Base-by-base conservation (phyloP, 768 basidiomycete genomes). In the Russula ochroleuca region DNA sequence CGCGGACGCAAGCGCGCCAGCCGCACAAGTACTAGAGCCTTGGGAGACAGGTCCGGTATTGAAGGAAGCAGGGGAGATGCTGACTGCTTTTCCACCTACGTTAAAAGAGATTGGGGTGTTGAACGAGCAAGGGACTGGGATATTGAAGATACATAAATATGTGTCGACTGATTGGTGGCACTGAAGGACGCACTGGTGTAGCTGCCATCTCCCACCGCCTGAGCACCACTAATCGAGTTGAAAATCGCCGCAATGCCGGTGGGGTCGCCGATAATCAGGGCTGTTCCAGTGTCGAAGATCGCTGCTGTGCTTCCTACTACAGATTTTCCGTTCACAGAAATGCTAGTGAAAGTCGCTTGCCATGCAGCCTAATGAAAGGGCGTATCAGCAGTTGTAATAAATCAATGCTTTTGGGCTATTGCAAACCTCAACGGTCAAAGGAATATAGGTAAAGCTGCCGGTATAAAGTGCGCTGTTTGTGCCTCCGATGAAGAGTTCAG, bases 401-500 rank as follows among this genome's bases (percentile, higher is more conserved):
- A 41, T n/a, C 38, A 23, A 33, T 21, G 38, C 7, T 7, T 40
- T 50, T 23, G n/a, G 13, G 10, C 5, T 35, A 28, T 17, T 17
- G 3, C 58, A 19, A 1, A 59, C 59, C 59, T 31, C 8, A 21
- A 15, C 17, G 19, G 53, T 31, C 23, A 66, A 55, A 11, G 48
- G 14, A 3, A 67, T 35, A 25, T 33, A 63, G 19, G 67, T 63
- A 45, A 67, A 67, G 43, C 33, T 19, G 19, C 67, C 67, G 1
- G 49, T 57, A 54, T 25, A 68, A 38, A 60, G 61, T 5, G 40
- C 17, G 40, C 9, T 35, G 55, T 68, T 68, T 13, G 51, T 61
- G 5, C 67, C 67, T 33, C 67, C 67, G 38, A 67, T n/a, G 47
- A 28, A 57, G 38, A 68, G 65, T 54, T 83, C 81, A n/a, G 81